Evolutionary conservation across 805 yeast species (phyloP).

Genomic region (Candida multigemmis): DNA sequence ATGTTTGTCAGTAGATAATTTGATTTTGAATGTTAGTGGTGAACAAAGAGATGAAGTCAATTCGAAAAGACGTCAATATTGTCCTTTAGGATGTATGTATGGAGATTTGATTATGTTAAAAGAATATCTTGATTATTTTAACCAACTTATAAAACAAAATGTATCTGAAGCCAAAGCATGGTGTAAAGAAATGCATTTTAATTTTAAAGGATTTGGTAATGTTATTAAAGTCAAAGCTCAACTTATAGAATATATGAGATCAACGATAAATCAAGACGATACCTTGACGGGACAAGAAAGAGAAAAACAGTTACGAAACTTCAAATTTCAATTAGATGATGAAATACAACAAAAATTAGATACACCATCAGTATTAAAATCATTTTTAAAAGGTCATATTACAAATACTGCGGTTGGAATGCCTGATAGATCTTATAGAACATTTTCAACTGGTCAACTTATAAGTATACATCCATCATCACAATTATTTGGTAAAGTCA

Average conservation of each 20-base stretch:
- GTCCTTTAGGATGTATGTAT: constrained; percentile 59
- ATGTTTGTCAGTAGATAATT: constrained; percentile 86
- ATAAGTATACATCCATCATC: constrained; percentile 90
- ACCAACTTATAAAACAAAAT: constrained; percentile 18
- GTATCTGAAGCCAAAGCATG: constrained; percentile 58
- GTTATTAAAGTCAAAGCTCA: constrained; percentile 72
- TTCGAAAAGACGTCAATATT: constrained; percentile 58
- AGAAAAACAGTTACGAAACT: constrained; percentile 14
- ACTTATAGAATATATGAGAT: constrained; percentile 56
- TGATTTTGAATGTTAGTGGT: constrained; percentile 65
- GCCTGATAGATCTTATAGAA: constrained; percentile 89
- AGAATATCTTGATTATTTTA: constrained; percentile 58
- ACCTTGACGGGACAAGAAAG: constrained; percentile 14
- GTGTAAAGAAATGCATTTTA: constrained; percentile 75
- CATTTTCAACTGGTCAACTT: constrained; percentile 75
- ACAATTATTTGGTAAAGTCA: constrained; percentile 63
- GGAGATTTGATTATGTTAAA: constrained; percentile 84
- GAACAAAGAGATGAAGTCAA: constrained; percentile 81
- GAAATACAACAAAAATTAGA: constrained; percentile 28
- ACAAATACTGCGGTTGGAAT: constrained; percentile 87
- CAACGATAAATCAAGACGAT: constrained; percentile 36
- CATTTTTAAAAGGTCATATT: constrained; percentile 79
- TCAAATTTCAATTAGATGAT: constrained; percentile 15
- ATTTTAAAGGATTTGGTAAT: constrained; percentile 71
- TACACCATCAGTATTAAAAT: constrained; percentile 53